Evolutionary conservation across 331 rosid species (phyloP).

Genomic region (Acacia concinna): DNA sequence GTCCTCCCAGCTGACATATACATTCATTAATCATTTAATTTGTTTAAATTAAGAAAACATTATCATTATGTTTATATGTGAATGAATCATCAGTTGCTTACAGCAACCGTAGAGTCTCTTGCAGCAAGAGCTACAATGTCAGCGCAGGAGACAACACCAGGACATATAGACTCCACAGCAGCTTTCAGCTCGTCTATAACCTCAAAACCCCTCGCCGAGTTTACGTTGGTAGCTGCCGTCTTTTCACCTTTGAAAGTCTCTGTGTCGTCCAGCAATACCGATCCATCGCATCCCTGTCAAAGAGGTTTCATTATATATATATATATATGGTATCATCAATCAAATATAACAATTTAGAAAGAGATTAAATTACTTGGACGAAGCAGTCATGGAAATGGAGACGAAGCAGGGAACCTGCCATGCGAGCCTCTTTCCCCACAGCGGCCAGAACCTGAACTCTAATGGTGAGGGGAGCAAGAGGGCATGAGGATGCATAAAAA

Average conservation of each 20-base stretch:
- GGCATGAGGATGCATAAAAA: conserved; percentile 43
- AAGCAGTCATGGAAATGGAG: neutral
- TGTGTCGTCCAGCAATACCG: conserved; percentile 33
- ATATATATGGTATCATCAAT: too few relatives aligned
- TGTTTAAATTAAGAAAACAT: too few relatives aligned
- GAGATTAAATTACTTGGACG: neutral
- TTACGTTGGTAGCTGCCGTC: conserved; percentile 28
- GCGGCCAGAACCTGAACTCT: neutral
- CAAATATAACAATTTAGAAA: too few relatives aligned
- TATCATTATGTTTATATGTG: too few relatives aligned
- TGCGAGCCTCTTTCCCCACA: neutral
- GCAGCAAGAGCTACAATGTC: conserved; percentile 74
- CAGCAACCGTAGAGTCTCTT: conserved; percentile 62
- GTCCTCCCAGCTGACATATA: conserved; percentile 36
- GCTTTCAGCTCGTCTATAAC: conserved; percentile 32
- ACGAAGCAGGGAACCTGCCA: conserved; percentile 10
- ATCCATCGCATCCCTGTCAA: conserved; percentile 46
- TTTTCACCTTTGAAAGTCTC: conserved; percentile 33
- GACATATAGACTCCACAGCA: conserved; percentile 29
- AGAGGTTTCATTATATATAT: too few relatives aligned
- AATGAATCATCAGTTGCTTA: conserved; percentile 23
- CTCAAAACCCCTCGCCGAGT: conserved; percentile 38
- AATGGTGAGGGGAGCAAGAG: conserved; percentile 28
- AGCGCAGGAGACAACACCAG: conserved; percentile 68
- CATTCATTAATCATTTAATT: neutral